phyloP scores from a whole-genome alignment of 2,329 filamentous ascomycete genomes.

The Diplodia intermedia region DNA sequence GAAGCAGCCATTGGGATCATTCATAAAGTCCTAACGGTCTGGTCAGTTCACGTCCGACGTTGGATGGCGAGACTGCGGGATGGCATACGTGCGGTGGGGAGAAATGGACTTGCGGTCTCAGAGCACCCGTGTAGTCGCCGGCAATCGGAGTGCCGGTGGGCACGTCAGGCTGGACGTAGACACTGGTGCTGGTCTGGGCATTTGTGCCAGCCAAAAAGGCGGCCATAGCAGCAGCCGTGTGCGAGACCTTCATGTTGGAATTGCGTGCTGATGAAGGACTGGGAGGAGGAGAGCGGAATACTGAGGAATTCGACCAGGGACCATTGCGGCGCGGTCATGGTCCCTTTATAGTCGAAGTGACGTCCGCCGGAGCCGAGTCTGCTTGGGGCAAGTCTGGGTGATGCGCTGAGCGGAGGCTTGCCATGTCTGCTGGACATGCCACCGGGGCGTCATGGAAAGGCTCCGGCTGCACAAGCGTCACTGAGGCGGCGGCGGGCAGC shows the following conservation, averaged over 20 bases:
- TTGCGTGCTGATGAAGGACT: not conserved
- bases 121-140: slow-evolving; percentile 50
- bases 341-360: slow-evolving; percentile 12
- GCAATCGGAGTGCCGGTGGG: slow-evolving; percentile 44
- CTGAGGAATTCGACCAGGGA: not conserved
- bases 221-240: slow-evolving; percentile 8
- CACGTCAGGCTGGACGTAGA: slow-evolving; percentile 28
- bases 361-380: not conserved
- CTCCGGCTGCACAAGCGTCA: not conserved
- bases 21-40: slow-evolving; percentile 53
- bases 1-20: slow-evolving; percentile 71
- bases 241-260: slow-evolving; percentile 23
- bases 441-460: not conserved
- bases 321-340: slow-evolving; percentile 4
- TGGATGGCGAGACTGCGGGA: slow-evolving; percentile 46
- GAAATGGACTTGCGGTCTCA: slow-evolving; percentile 64
- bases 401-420: not conserved
- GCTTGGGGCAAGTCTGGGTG: not conserved
- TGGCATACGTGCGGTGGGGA: slow-evolving; percentile 61
- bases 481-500: slow-evolving; percentile 4
- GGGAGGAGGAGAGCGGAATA: not conserved
- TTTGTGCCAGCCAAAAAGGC: slow-evolving; percentile 12
- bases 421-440: not conserved
- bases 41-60: not conserved
- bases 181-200: slow-evolving; percentile 10